Conservation (phyloP, 345 rosid species). For the Syzygium aromaticum region DNA sequence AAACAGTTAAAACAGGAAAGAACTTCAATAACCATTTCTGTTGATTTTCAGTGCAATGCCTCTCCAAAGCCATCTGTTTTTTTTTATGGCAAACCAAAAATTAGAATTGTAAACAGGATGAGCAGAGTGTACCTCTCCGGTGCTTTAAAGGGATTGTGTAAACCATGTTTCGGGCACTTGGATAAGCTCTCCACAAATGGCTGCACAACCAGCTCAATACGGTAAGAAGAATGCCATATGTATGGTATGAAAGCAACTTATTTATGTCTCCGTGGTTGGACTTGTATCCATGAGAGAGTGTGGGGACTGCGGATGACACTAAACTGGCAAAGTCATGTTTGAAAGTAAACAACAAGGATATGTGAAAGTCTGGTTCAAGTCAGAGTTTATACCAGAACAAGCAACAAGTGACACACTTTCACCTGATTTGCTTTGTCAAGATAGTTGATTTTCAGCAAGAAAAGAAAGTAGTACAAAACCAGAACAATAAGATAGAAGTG, state of each 20-base stretch:
- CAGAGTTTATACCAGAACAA: not conserved
- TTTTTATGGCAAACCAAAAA: not conserved
- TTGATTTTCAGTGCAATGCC: not conserved
- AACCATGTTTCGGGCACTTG: conserved; percentile 91
- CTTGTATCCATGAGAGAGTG: not conserved
- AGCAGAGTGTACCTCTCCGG: conserved; percentile 64
- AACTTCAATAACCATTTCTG: not conserved
- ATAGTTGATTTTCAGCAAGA: not conserved
- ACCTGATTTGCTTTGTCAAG: not conserved
- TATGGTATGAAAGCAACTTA: not conserved
- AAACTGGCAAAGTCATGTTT: not conserved
- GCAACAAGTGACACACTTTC: not conserved
- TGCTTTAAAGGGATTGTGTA: conserved; percentile 94
- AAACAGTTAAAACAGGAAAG: not conserved
- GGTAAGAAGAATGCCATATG: not conserved
- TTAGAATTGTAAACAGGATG: not conserved
- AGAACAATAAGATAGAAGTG: not conserved
- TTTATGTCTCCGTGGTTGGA: too few species aligned
- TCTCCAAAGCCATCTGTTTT: not conserved
- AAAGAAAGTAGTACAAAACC: not conserved
- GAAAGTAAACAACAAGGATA: not conserved
- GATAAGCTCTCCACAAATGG: conserved; percentile 92
- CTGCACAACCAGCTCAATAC: conserved; percentile 39
- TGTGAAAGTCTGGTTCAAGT: not conserved
- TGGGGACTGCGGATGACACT: not conserved